Evolutionary conservation across 176 grass and related monocot species (phyloP).

Genomic region (Triticum monococcum): DNA sequence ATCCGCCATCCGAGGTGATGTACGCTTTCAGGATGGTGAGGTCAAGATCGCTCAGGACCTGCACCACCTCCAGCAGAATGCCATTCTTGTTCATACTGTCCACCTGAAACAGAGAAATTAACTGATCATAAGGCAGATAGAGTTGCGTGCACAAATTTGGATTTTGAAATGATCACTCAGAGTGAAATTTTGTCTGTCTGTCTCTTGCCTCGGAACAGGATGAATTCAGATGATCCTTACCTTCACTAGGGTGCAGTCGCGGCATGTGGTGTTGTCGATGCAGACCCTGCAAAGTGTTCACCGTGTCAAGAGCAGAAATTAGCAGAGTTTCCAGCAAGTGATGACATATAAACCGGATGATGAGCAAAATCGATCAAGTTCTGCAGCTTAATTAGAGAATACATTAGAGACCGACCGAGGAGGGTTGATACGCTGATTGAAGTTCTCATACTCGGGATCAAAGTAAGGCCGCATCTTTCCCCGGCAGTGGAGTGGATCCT

Average conservation of each 20-base stretch:
- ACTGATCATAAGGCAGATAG: not conserved
- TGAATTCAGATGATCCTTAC: constrained; percentile 19
- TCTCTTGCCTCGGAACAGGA: not conserved
- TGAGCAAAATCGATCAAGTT: not conserved
- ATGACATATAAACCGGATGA: not conserved
- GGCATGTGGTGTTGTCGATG: constrained; percentile 77
- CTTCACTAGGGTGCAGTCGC: constrained; percentile 90
- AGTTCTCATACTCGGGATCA: constrained; percentile 97
- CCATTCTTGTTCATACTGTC: constrained; percentile 96
- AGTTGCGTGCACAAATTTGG: not conserved
- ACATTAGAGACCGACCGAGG: constrained; percentile 59
- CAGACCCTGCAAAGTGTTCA: constrained; percentile 58
- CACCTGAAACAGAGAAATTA: constrained; percentile 41
- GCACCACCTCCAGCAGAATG: constrained; percentile 93
- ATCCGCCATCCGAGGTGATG: constrained; percentile 94
- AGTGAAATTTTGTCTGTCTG: not conserved
- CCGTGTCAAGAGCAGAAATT: not conserved
- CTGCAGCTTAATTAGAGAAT: not conserved
- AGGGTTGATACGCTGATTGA: constrained; percentile 85
- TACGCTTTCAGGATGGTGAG: constrained; percentile 92
- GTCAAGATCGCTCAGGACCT: constrained; percentile 89
- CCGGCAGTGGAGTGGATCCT: not conserved
- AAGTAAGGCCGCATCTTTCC: constrained; percentile 81
- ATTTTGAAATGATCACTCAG: not conserved
- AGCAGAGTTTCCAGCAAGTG: not conserved